phyloP scores from a whole-genome alignment of 2,329 filamentous ascomycete genomes.

The Simplicillium aogashimaense region DNA sequence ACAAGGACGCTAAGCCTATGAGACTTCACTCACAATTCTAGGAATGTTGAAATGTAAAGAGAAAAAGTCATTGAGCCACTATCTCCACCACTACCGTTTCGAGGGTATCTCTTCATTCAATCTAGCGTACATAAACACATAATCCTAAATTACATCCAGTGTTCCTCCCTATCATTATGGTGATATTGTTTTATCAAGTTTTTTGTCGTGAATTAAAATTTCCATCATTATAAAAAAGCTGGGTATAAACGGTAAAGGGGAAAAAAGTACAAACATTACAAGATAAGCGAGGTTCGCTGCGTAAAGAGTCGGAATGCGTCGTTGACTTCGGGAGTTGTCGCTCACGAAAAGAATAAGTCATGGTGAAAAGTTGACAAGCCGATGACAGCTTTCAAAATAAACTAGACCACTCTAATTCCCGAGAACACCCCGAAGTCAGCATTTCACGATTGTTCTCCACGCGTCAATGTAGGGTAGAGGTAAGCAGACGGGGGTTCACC shows the following conservation, averaged over 20 bases:
- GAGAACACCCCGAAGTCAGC: slow-evolving; percentile 20
- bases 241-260: too few relatives aligned
- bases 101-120: too few relatives aligned
- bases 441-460: slow-evolving; percentile 4
- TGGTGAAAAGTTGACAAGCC: slow-evolving; percentile 10
- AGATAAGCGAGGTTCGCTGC: neutral
- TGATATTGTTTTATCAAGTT: neutral
- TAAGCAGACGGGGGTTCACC: slow-evolving; percentile 12
- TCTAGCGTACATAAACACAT: too few relatives aligned
- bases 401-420: slow-evolving; percentile 22
- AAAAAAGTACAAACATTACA: too few relatives aligned
- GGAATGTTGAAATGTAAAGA: too few relatives aligned
- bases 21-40: too few relatives aligned
- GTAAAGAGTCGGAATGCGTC: slow-evolving; percentile 1
- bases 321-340: neutral
- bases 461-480: too few relatives aligned
- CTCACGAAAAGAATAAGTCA: too few relatives aligned
- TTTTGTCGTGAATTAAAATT: neutral
- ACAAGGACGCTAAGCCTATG: too few relatives aligned
- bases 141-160: too few relatives aligned
- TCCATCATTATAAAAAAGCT: neutral
- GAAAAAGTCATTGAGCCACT: too few relatives aligned
- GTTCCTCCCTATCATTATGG: neutral
- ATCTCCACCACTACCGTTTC: too few relatives aligned
- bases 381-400: slow-evolving; percentile 17